Conservation (phyloP, 2,329 filamentous ascomycete genomes). For the Alternaria angustiovoidea region DNA sequence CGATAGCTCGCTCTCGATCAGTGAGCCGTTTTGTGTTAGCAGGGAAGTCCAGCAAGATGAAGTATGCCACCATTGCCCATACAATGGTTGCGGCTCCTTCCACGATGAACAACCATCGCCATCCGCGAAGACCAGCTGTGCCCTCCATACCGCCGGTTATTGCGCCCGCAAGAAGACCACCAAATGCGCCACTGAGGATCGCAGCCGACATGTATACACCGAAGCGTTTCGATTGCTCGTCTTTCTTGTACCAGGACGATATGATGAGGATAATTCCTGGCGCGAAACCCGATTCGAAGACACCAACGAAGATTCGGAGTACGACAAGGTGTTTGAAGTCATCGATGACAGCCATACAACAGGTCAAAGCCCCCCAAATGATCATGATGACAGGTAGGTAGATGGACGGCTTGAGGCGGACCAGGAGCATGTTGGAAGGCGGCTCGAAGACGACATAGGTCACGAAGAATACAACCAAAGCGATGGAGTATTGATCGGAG, state of each 20-base stretch:
- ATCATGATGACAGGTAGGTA: conserved; percentile 62
- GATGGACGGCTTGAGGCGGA: conserved; percentile 58
- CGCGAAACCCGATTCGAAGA: conserved; percentile 64
- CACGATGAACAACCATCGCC: conserved; percentile 61
- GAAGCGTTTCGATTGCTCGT: conserved; percentile 65
- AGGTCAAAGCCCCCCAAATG: conserved; percentile 61
- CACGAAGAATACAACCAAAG: conserved; percentile 63
- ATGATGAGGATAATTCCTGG: conserved; percentile 64
- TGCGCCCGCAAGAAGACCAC: conserved; percentile 50
- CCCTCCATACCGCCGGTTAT: conserved; percentile 59
- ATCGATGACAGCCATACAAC: conserved; percentile 60
- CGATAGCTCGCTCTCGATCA: conserved; percentile 53
- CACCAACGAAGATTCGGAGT: conserved; percentile 63
- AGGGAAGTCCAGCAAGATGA: conserved; percentile 61
- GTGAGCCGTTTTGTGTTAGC: conserved; percentile 55
- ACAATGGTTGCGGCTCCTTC: conserved; percentile 53
- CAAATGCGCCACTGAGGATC: conserved; percentile 63
- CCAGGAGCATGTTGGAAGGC: conserved; percentile 63
- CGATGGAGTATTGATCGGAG: conserved; percentile 61
- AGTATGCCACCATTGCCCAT: conserved; percentile 53
- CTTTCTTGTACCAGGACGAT: conserved; percentile 56
- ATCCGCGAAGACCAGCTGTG: conserved; percentile 55
- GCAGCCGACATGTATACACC: conserved; percentile 67
- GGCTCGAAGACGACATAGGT: conserved; percentile 63
- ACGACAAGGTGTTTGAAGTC: conserved; percentile 59